Evolutionary conservation across 2,329 filamentous ascomycete genomes (phyloP).

Genomic region (Aureobasidium sp.): DNA sequence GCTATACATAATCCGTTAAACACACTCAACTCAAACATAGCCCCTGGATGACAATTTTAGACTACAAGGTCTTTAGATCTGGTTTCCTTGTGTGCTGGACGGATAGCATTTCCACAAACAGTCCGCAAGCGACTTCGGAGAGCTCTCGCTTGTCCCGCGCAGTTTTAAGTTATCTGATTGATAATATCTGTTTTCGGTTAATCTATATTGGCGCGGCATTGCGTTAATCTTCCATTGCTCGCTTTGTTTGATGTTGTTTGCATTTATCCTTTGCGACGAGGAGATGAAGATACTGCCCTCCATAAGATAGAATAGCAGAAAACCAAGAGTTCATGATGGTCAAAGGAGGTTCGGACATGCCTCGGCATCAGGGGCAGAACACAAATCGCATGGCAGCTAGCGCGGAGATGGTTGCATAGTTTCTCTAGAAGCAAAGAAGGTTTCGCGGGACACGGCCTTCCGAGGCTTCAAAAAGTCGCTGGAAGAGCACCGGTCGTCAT

Average conservation of each 20-base stretch:
- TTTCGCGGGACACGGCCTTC: neutral
- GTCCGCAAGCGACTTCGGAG: slow-evolving; percentile 5
- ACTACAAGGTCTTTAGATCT: neutral
- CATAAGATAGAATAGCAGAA: neutral
- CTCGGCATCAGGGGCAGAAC: neutral
- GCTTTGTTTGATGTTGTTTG: neutral
- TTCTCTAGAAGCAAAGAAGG: slow-evolving; percentile 6
- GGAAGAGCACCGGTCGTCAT: slow-evolving; percentile 6
- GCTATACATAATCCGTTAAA: neutral
- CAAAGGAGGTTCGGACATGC: neutral
- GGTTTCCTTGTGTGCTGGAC: neutral
- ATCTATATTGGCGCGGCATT: slow-evolving; percentile 8
- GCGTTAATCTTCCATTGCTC: neutral
- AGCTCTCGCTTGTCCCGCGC: neutral
- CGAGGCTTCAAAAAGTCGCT: neutral
- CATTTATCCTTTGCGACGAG: neutral
- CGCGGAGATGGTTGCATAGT: slow-evolving; percentile 1
- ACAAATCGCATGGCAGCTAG: slow-evolving; percentile 6
- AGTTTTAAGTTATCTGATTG: slow-evolving; percentile 11
- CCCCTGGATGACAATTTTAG: neutral
- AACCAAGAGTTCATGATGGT: neutral
- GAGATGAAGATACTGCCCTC: neutral
- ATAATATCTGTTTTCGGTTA: neutral
- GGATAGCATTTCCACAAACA: slow-evolving; percentile 1
- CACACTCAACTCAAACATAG: neutral